Evolutionary conservation across 345 rosid species (phyloP), one percentile per base, ranked within the genome.

Genomic region (Geranium rotundifolium): DNA sequence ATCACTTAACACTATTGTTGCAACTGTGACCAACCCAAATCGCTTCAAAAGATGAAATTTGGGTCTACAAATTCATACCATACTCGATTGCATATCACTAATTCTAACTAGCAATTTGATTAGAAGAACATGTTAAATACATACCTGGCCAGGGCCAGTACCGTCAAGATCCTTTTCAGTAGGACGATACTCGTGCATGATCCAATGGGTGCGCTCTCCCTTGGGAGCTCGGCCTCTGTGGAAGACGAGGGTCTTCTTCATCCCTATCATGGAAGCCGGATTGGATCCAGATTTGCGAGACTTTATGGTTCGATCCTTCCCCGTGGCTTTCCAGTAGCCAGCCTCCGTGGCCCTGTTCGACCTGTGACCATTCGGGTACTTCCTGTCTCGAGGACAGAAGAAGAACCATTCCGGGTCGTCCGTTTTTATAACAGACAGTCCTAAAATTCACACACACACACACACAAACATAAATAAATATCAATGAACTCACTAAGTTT

Each of bases 381-480:
- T 23, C 27, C 27, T 23, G 27, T 23, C 27, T 23, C 27, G 27
- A 0, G 27, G 27, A 23, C 27, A 23, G 27, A 23, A 23, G 76
- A 91, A 91, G 85, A 91, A 91, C 95, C 98, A 91, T 73, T 91
- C 98, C 8, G 71, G 89, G 80, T 91, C 98, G 60, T 80, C 92
- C 0, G 88, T 81, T 76, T 87, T 89, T 49, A 91, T 89, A 58
- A 91, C 84, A 31, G 98, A 89, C 4, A 85, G 65, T 14, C 82
- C 97, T 91, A 65, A 56, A 52, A 17, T 1, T 19, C 57, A 52
- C 56, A 13, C 61, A 31, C 66, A 39, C 12, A 54, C 57, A 52
- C 56, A 13, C 61, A 31, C 66, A 39, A 16, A 54, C 56, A 58
- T 0, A 59, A 30, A 57, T 1, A 1, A 65, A 23, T 23, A 23